Evolutionary conservation across 2,329 filamentous ascomycete species (phyloP).

Genomic region (Cryphonectria radicalis): DNA sequence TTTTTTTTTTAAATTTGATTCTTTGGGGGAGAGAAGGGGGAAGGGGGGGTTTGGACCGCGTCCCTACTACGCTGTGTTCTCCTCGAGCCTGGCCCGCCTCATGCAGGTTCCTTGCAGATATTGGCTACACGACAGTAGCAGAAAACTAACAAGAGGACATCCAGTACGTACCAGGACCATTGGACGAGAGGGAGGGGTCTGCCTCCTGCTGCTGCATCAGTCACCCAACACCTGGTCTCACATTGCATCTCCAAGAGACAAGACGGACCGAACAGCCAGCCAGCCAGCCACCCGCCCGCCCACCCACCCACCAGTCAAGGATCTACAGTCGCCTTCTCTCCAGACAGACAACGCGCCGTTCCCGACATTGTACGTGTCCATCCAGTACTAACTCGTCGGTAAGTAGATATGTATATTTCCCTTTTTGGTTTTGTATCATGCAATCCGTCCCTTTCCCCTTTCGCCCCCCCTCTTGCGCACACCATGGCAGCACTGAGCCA

Average conservation of each 20-base stretch:
- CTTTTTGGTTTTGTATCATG: background rate
- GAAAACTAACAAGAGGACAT: constrained; percentile 14
- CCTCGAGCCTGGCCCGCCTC: constrained; percentile 4
- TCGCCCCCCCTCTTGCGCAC: background rate
- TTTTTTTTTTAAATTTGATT: too few species aligned
- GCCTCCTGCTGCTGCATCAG: background rate
- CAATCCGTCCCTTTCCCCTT: background rate
- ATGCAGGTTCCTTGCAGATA: constrained; percentile 1
- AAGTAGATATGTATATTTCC: constrained; percentile 8
- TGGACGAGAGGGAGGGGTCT: background rate
- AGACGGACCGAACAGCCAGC: constrained; percentile 20
- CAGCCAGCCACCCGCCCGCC: constrained; percentile 20
- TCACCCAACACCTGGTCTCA: constrained; percentile 5
- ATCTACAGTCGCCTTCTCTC: background rate
- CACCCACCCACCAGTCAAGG: constrained; percentile 18
- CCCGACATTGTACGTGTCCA: constrained; percentile 1
- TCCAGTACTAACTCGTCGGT: constrained; percentile 7
- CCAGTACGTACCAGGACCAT: background rate
- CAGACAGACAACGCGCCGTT: background rate
- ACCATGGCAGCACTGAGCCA: background rate
- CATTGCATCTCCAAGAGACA: constrained; percentile 20
- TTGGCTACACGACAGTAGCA: constrained; percentile 17
- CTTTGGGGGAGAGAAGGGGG: too few species aligned
- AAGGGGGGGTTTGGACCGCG: background rate
- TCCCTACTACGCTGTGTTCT: constrained; percentile 3